Percentiles rank a stretch among this genome's conserved stretches.
Evolutionary conservation across 208 protist genomes (phyloP).

Genomic region (Crithidia fasciculata): DNA sequence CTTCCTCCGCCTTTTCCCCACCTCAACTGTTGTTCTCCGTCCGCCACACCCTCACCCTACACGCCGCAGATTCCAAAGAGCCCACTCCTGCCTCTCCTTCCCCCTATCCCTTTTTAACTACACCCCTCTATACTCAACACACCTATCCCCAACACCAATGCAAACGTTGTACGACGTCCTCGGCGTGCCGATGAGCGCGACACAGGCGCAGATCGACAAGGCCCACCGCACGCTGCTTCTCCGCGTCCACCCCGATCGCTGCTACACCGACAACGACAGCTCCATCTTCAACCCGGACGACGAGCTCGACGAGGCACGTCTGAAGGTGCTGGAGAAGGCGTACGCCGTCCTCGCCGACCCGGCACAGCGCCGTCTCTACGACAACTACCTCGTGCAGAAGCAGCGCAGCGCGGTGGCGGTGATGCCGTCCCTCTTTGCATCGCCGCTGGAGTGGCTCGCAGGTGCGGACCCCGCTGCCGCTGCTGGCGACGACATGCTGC

Average conservation of each 20-base stretch:
- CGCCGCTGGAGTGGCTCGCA: neutral
- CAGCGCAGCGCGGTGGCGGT: neutral
- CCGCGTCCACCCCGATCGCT: constrained; percentile 26
- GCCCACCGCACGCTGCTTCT: constrained; percentile 26
- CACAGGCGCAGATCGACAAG: constrained; percentile 12
- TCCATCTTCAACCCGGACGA: constrained; percentile 11
- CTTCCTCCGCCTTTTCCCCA: neutral
- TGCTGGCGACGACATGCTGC: neutral
- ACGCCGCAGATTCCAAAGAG: neutral
- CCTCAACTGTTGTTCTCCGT: neutral
- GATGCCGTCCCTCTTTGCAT: neutral
- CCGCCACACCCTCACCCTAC: neutral
- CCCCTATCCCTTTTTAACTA: neutral
- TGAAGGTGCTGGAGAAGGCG: constrained; percentile 15
- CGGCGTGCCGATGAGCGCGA: constrained; percentile 25
- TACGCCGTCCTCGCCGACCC: constrained; percentile 22
- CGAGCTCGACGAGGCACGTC: constrained; percentile 6
- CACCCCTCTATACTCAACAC: neutral
- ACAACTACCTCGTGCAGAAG: constrained; percentile 17
- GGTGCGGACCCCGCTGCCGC: neutral
- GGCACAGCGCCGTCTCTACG: constrained; percentile 11
- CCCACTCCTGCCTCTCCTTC: neutral
- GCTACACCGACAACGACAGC: constrained; percentile 42
- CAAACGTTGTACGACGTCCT: constrained; percentile 38
- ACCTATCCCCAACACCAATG: neutral